A percentile compares a stretch with the other conserved stretches of the same genome.
Evolutionary conservation across 768 basidiomycete species (phyloP).

Genomic region (Pholiota microspora): DNA sequence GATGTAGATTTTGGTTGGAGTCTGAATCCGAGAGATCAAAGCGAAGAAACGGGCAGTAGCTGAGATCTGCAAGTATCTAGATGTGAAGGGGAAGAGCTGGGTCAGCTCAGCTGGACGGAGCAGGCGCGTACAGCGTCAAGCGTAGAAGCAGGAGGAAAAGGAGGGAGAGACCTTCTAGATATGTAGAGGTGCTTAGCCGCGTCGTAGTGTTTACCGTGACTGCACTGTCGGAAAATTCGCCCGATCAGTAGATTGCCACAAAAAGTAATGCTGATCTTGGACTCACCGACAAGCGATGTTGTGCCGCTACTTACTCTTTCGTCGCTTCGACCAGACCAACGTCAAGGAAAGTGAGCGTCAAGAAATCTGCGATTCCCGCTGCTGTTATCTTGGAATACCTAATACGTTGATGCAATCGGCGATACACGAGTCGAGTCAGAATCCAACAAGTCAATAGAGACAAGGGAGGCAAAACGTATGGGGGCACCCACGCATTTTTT

Average conservation of each 20-base stretch:
- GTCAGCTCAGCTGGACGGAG: not conserved
- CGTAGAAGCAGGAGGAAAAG: not conserved
- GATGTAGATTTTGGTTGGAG: not conserved
- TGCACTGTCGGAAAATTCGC: not conserved
- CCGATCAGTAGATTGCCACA: not conserved
- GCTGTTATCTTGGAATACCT: not conserved
- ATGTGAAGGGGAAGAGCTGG: not conserved
- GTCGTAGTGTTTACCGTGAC: not conserved
- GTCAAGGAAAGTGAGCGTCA: not conserved
- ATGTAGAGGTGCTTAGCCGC: not conserved
- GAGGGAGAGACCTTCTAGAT: not conserved
- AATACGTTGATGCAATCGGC: not conserved
- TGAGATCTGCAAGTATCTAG: too few species aligned
- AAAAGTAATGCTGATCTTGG: not conserved
- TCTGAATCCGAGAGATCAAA: not conserved
- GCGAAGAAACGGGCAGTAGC: not conserved
- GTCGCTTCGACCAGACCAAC: not conserved
- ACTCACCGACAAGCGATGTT: not conserved
- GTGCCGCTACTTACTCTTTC: not conserved
- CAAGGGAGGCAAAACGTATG: not conserved
- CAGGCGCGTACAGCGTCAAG: not conserved
- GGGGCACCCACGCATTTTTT: not conserved
- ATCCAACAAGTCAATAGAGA: not conserved
- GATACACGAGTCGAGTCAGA: not conserved
- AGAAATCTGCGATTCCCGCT: not conserved